Percentiles rank a stretch among this genome's conserved stretches.
Conservation (phyloP, 176 grass and related monocot genomes). For the Luzula sylvatica region DNA sequence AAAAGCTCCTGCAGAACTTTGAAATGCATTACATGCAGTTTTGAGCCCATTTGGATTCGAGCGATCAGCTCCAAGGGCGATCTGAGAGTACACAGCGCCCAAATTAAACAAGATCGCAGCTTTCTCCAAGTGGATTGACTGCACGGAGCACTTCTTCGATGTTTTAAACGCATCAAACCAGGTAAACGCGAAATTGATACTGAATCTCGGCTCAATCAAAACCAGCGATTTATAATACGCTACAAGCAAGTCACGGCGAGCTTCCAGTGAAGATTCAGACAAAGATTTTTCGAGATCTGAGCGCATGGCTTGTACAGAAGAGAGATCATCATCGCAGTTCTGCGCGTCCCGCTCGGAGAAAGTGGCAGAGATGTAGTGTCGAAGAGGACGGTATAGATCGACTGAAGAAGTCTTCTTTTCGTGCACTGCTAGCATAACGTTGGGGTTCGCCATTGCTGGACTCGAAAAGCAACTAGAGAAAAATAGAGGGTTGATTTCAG, state of each 20-base stretch:
- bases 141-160: constrained; percentile 49
- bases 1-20: constrained; percentile 71
- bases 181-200: constrained; percentile 81
- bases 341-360: constrained; percentile 93
- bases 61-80: constrained; percentile 75
- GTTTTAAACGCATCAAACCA: constrained; percentile 90
- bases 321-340: constrained; percentile 68
- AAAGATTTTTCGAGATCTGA: constrained; percentile 46
- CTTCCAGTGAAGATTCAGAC: constrained; percentile 43
- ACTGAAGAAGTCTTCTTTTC: constrained; percentile 69
- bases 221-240: constrained; percentile 68
- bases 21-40: constrained; percentile 74
- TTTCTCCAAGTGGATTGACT: constrained; percentile 77
- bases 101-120: constrained; percentile 81
- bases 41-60: constrained; percentile 57
- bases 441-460: constrained; percentile 22
- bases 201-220: constrained; percentile 86
- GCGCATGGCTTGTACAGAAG: constrained; percentile 60
- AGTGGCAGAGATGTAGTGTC: constrained; percentile 58
- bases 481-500: constrained; percentile 12
- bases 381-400: constrained; percentile 84
- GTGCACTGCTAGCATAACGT: constrained; percentile 96
- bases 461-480: constrained; percentile 14
- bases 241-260: constrained; percentile 66
- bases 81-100: constrained; percentile 79